Percentiles rank a stretch among this genome's conserved stretches.
Conservation (phyloP, 2,329 filamentous ascomycete species). For the Ascochyta fabae region DNA sequence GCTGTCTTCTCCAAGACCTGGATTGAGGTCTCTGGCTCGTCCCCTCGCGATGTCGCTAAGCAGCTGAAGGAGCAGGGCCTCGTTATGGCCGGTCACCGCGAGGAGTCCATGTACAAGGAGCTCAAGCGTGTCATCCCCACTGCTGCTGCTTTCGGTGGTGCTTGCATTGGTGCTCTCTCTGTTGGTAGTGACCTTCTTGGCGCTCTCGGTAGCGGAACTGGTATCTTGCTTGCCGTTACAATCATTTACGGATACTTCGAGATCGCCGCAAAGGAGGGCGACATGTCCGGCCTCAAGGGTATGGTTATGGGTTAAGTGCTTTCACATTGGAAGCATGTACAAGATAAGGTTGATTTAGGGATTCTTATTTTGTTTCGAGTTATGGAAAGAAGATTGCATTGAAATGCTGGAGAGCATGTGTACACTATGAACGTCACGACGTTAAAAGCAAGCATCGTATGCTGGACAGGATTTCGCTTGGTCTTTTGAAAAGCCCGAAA, state of each 20-base stretch:
- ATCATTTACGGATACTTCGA: constrained; percentile 99
- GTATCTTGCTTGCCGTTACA: constrained; percentile 98
- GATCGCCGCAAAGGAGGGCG: constrained; percentile 97
- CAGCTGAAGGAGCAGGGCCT: constrained; percentile 99
- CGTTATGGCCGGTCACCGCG: constrained; percentile 98
- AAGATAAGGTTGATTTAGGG: not conserved
- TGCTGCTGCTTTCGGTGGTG: constrained; percentile 96
- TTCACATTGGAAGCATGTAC: not conserved
- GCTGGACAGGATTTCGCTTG: constrained; percentile 3
- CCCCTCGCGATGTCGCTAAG: constrained; percentile 97
- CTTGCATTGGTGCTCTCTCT: constrained; percentile 96
- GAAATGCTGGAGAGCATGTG: constrained; percentile 20
- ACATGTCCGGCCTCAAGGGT: constrained; percentile 79
- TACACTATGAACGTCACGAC: constrained; percentile 20
- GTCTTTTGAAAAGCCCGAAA: constrained; percentile 10
- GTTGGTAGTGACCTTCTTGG: constrained; percentile 95
- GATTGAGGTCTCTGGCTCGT: constrained; percentile 99
- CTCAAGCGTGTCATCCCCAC: constrained; percentile 99
- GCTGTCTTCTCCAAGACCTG: constrained; percentile 99
- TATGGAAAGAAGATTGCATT: constrained; percentile 13
- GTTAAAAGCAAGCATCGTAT: constrained; percentile 15
- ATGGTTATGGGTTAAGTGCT: constrained; percentile 62
- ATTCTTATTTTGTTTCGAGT: constrained; percentile 17
- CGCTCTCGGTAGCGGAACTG: constrained; percentile 93
- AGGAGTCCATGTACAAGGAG: constrained; percentile 99